Conservation (phyloP, 345 rosid genomes). For the Melastoma malabathricum region DNA sequence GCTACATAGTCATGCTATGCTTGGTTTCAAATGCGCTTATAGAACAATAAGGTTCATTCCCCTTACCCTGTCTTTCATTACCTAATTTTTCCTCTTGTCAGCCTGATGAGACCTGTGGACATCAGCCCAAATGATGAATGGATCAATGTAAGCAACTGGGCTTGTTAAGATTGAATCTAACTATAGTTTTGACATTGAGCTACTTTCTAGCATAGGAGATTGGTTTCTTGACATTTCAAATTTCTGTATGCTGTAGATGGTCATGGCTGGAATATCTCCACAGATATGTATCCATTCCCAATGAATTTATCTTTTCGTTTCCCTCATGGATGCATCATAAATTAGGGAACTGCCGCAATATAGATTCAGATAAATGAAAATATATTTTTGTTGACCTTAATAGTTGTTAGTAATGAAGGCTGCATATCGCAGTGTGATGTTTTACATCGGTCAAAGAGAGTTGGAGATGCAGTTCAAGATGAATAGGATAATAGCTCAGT, state of each 20-base stretch:
- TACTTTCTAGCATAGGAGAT: no score
- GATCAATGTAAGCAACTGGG: slow-evolving; percentile 63
- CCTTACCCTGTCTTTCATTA: no score
- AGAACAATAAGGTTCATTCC: no score
- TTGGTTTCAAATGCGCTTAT: no score
- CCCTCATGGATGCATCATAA: not conserved
- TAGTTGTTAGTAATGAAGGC: slow-evolving; percentile 70
- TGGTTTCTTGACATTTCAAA: not conserved
- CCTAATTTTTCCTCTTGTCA: slow-evolving; percentile 18
- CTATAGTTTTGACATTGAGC: not conserved
- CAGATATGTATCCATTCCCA: slow-evolving; percentile 65
- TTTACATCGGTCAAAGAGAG: slow-evolving; percentile 76
- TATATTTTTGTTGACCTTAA: slow-evolving; percentile 25
- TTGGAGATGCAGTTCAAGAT: slow-evolving; percentile 88
- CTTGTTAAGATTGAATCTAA: not conserved
- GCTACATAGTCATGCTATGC: no score
- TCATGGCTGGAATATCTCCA: slow-evolving; percentile 87
- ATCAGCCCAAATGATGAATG: slow-evolving; percentile 92
- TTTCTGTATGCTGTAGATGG: slow-evolving; percentile 44
- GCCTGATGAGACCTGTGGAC: slow-evolving; percentile 83
- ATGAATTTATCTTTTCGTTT: not conserved
- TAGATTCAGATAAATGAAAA: not conserved
- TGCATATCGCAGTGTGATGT: slow-evolving; percentile 83
- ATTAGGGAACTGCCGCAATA: not conserved
- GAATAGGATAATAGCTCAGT: slow-evolving; percentile 71